A percentile compares a stretch with the other conserved stretches of the same genome.
Conservation (phyloP, 2,329 filamentous ascomycete genomes). For the Seiridium cupressi region DNA sequence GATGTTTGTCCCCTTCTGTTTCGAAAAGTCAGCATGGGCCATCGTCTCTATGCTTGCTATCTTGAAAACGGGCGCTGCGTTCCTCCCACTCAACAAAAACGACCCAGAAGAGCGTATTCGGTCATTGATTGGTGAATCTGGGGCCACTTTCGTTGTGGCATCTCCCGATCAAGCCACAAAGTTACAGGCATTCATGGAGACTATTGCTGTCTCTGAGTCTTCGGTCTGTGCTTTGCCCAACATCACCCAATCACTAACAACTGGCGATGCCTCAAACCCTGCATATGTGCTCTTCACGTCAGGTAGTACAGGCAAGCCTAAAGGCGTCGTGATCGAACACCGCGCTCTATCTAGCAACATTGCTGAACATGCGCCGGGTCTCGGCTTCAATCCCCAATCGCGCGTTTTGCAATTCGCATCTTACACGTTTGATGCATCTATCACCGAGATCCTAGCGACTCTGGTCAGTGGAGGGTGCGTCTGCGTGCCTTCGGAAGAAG, state of each 20-base stretch:
- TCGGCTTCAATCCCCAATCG: neutral
- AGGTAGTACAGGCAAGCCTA: constrained; percentile 8
- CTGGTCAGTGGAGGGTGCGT: constrained; percentile 3
- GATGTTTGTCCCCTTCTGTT: constrained; percentile 28
- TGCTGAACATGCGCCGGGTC: neutral
- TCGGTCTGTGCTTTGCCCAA: neutral
- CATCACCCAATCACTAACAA: neutral
- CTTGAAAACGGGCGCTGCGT: constrained; percentile 30
- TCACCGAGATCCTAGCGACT: constrained; percentile 2
- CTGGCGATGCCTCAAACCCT: neutral
- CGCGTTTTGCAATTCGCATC: constrained; percentile 8
- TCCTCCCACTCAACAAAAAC: constrained; percentile 29
- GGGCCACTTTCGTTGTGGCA: neutral
- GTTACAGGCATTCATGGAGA: neutral
- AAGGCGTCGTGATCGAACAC: constrained; percentile 6
- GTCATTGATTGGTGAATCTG: neutral
- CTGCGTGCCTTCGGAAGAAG: constrained; percentile 5
- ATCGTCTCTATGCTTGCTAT: constrained; percentile 32
- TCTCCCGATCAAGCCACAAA: neutral
- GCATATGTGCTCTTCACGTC: constrained; percentile 8
- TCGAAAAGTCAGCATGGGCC: constrained; percentile 33
- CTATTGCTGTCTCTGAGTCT: neutral
- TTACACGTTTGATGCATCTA: constrained; percentile 5
- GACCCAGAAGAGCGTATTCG: constrained; percentile 4
- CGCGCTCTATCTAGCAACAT: neutral